These are phyloP conservation scores for Penstemon newberryi DNA, from an alignment of 257 asterid genomes.

Conservation along the genomic window DNA sequence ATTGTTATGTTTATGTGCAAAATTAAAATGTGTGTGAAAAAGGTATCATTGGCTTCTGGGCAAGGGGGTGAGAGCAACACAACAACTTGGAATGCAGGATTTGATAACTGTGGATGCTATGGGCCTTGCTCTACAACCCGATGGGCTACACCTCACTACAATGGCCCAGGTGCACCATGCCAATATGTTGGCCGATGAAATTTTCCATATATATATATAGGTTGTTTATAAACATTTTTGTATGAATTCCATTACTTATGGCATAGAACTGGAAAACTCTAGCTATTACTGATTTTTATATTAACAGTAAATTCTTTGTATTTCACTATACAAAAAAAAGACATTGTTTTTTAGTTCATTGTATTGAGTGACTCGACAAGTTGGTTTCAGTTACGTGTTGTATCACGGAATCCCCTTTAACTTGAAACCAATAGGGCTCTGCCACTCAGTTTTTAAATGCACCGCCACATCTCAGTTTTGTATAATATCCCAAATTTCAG, in stretches of 20 bases:
- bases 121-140: constrained; percentile 17
- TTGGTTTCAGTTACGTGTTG: background rate
- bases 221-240: background rate
- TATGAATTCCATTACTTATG: too few species aligned
- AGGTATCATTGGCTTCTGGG: constrained; percentile 26
- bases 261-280: too few species aligned
- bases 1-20: too few species aligned
- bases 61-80: constrained; percentile 19
- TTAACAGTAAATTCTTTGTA: too few species aligned
- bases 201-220: background rate
- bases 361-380: background rate
- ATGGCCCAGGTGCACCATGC: background rate
- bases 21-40: background rate
- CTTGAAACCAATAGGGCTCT: background rate
- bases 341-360: too few species aligned
- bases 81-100: constrained; percentile 15
- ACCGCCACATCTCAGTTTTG: too few species aligned
- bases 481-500: too few species aligned
- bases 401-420: background rate
- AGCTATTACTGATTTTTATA: too few species aligned
- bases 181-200: too few species aligned
- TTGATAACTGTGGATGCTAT: constrained; percentile 21
- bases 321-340: too few species aligned
- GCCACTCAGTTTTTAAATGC: background rate
- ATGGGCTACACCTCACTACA: constrained; percentile 26